Evolutionary conservation across 768 basidiomycete genomes (phyloP), one percentile per base, ranked within the genome.

Genomic region (Lactifluus volemus): DNA sequence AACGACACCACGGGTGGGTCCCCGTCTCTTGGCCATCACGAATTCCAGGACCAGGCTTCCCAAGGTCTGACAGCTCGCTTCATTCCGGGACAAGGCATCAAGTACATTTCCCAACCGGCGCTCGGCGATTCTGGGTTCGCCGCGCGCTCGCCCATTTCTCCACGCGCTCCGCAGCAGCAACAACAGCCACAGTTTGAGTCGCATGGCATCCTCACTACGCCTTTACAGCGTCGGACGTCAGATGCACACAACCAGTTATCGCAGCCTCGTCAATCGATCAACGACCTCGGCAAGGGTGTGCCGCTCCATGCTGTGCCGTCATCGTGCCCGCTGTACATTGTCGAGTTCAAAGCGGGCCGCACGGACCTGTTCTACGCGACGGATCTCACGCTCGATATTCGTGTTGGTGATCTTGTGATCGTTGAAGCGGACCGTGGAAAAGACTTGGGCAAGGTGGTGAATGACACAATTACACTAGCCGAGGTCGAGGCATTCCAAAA

Each of bases 311-410:
- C 88, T 51, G 86, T 99, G 45, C 87, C 94, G 0, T 71, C 87
- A 12, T 84, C 85, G 39, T 91, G 88, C 78, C 92, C 89, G n/a
- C 81, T 99, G 8, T 98, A 83, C 79, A 95, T 98, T 67, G 89
- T 98, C 67, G 90, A 97, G 72, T 99, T 99, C 81, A 99, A 98
- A 74, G 95, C 95, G 0, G 92, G 93, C 0, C 84, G 96, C 44
- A 93, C 93, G 64, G 96, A 98, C 72, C 75, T 99, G 30, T 98
- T 94, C 75, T 98, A 97, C 72, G 79, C 86, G 63, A 88, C 85
- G 0, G 89, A 95, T 68, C 77, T 79, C 62, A 69, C 78, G 67
- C 68, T 82, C 42, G 75, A 80, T 39, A 84, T 98, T 63, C 81
- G 84, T 6, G 84, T 88, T 21, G 96, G 93, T 2, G 96, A 98